Evolutionary conservation across 345 rosid genomes (phyloP), one percentile per base, ranked within the genome.

Genomic region (Rhodamnia rubescens): DNA sequence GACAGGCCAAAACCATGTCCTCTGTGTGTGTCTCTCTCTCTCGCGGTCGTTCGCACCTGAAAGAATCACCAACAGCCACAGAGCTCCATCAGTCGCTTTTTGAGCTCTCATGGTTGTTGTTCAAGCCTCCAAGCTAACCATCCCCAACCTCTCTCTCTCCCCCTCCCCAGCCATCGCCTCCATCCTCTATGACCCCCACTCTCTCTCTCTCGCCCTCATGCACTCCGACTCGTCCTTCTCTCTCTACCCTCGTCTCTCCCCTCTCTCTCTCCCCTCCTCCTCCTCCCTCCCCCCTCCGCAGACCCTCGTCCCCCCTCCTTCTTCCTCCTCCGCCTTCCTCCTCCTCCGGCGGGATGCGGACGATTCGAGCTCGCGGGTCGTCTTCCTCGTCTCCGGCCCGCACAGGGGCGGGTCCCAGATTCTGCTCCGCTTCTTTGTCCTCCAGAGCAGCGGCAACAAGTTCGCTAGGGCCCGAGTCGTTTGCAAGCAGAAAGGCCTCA

Each of bases 181-280:
- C 12, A 42, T 92, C 26, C 93, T 92, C 40, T 92, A 90, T 83
- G 97, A 94, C 84, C 97, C 97, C 26, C 90, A 74, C 84, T 95
- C 97, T 3, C 90, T 88, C 21, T 94, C 96, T 55, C 90, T 94
- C n/a, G 97, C 97, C 57, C 89, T 95, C 42, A 86, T 87, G 84
- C 95, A 91, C 87, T 87, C 93, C 80, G 96, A 92, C 85, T 91
- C 95, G 74, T 93, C 96, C 4, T 16, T 96, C 84, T 93, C 94
- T 83, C 92, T 94, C n/a, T 93, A 89, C 84, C 92, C 95, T 84
- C 90, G 93, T 51, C 85, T 90, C 86, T 59, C 90, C 22, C 87
- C 88, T 78, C 86, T 82, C 83, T 86, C 78, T 44, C 78, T 82
- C n/a, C 89, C 54, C n/a, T 84, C 91, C 29, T 29, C 89, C 58